Base-by-base conservation (phyloP, 352 stramenopile species). In the Globisporangium alternatum region DNA sequence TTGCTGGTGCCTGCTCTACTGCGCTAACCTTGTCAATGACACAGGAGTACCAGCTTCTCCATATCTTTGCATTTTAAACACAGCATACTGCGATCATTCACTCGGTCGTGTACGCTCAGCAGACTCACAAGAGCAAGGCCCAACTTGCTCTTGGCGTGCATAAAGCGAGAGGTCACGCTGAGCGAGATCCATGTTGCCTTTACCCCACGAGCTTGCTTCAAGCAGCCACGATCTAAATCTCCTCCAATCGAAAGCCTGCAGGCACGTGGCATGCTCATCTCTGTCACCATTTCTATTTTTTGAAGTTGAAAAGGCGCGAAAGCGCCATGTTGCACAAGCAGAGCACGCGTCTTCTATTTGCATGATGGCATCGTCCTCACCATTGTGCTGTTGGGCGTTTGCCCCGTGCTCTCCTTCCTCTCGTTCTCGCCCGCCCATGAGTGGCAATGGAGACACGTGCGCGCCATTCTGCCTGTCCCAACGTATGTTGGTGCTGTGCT, bases 161-260 rank as follows among this genome's bases (percentile, higher is more conserved):
- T 1, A 39, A 39, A 39, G 33, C 33, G 8, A 39, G 33, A 39
- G 33, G 33, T 39, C 33, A 39, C 33, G 33, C 33, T 39, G 33
- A 39, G 33, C 33, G 33, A 15, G 33, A 39, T 39, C 35, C 35
- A 41, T 17, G 12, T 15, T 15, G 9, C 35, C 15, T 41, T 41
- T 41, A 9, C 35, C 35, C 10, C 35, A 41, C 17, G 35, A 39
- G 33, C 33, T 13, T 15, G 35, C 9, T 15, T 41, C 35, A 41
- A 41, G 35, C 35, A 41, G 35, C 30, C 35, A 52, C 31, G 8
- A 30, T 56, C 19, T 28, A 22, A 45, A 22, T 33, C 59, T 59
- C 31, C 59, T 48, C 59, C 59, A 65, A 65, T 65, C 35, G 59
- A 25, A 45, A 30, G 13, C n/a, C 17, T 59, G 10, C 47, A 30